Conservation (phyloP, 495 filamentous ascomycete species). For the Rhypophila decipiens region DNA sequence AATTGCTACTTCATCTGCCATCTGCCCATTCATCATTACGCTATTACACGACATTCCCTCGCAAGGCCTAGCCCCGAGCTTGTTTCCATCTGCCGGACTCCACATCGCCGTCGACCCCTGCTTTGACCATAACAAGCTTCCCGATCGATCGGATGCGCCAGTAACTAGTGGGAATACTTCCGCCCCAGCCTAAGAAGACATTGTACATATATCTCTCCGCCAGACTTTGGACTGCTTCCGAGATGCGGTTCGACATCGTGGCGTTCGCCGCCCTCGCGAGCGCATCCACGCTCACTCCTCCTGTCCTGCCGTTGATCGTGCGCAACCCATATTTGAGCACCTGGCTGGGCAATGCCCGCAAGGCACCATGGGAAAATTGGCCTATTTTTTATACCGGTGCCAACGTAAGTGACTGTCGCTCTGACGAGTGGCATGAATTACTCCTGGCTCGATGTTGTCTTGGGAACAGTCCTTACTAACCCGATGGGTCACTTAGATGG, state of each 20-base stretch:
- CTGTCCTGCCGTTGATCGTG: conserved; percentile 80
- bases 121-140: not conserved
- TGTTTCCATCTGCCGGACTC: not conserved
- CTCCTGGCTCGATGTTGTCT: no score
- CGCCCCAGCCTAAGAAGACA: not conserved
- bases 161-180: not conserved
- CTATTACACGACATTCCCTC: not conserved
- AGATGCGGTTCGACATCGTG: conserved; percentile 26
- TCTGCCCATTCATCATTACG: no score
- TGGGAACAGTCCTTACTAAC: not conserved
- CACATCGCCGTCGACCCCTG: not conserved
- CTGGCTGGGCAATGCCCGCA: conserved; percentile 74
- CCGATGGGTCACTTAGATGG: conserved; percentile 44
- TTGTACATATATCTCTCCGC: not conserved
- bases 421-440: no score
- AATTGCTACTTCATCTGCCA: no score
- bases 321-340: conserved; percentile 89
- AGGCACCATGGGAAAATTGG: conserved; percentile 85
- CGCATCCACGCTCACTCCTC: conserved; percentile 59
- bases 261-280: conserved; percentile 32
- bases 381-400: conserved; percentile 92
- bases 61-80: not conserved
- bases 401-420: conserved; percentile 30
- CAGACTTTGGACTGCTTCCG: not conserved
- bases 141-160: not conserved